Evolutionary conservation across 768 basidiomycete species (phyloP).

Genomic region (Clathrus columnatus): DNA sequence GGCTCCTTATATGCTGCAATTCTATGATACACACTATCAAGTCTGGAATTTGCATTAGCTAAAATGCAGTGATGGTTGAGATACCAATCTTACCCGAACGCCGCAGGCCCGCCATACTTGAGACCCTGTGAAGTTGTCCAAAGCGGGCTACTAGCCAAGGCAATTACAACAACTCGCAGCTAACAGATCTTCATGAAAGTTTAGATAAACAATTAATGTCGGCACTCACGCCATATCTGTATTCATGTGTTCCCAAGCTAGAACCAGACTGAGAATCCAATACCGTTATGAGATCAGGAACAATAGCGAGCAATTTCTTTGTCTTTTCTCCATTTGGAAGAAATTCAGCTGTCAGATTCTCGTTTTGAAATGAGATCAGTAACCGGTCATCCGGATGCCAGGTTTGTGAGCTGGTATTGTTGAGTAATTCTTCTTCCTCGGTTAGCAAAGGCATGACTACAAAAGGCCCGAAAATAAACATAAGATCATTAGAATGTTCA

Average conservation of each 20-base stretch:
- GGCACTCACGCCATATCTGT: slow-evolving; percentile 38
- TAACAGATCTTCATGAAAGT: background rate
- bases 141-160: slow-evolving; percentile 40
- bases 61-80: slow-evolving; percentile 3
- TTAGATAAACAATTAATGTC: background rate
- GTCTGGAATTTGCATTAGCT: background rate
- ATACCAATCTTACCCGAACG: slow-evolving; percentile 36
- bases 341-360: slow-evolving; percentile 43
- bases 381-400: slow-evolving; percentile 18
- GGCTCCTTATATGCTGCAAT: background rate
- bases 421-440: slow-evolving; percentile 24
- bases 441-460: slow-evolving; percentile 20
- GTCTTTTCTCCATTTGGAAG: slow-evolving; percentile 10
- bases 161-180: slow-evolving; percentile 46
- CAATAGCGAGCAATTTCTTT: slow-evolving; percentile 39
- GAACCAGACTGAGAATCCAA: slow-evolving; percentile 54
- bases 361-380: slow-evolving; percentile 54
- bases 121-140: slow-evolving; percentile 46
- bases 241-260: slow-evolving; percentile 55
- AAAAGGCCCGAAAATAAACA: background rate
- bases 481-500: background rate
- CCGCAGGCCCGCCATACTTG: slow-evolving; percentile 40
- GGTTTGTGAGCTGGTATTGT: slow-evolving; percentile 10
- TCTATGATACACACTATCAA: background rate
- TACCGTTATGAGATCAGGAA: slow-evolving; percentile 59